Percentiles rank a stretch among this genome's conserved stretches.
Conservation (phyloP, 2,329 filamentous ascomycete species). For the Lomentospora prolificans region DNA sequence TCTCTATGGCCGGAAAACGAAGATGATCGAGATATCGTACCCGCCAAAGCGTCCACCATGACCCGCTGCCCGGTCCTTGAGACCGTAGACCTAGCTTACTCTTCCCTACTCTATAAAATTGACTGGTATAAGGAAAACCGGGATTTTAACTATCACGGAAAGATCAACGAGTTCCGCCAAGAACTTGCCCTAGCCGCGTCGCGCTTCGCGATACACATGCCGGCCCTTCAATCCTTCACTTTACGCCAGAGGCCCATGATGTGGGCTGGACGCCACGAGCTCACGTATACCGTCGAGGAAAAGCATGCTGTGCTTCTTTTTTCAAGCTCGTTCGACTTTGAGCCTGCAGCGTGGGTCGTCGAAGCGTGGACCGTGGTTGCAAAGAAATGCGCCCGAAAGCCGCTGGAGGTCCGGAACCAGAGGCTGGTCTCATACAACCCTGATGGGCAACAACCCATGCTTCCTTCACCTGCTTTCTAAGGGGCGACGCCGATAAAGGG, state of each 20-base stretch:
- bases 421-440: not conserved
- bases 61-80: slow-evolving; percentile 11
- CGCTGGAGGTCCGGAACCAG: not conserved
- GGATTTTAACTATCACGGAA: slow-evolving; percentile 14
- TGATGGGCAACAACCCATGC: not conserved
- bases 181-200: slow-evolving; percentile 14
- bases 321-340: slow-evolving; percentile 15
- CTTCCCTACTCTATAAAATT: slow-evolving; percentile 14
- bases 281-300: slow-evolving; percentile 12
- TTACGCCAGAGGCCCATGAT: slow-evolving; percentile 15
- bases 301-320: slow-evolving; percentile 9
- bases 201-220: slow-evolving; percentile 15
- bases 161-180: slow-evolving; percentile 14
- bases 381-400: slow-evolving; percentile 8
- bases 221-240: slow-evolving; percentile 13
- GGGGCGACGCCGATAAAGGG: slow-evolving; percentile 12
- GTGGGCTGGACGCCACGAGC: slow-evolving; percentile 16
- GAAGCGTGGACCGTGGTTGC: slow-evolving; percentile 16
- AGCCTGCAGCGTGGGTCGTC: slow-evolving; percentile 14
- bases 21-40: slow-evolving; percentile 11
- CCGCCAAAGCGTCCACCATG: slow-evolving; percentile 3
- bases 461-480: slow-evolving; percentile 4
- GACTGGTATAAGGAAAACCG: slow-evolving; percentile 14
- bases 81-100: slow-evolving; percentile 13
- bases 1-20: slow-evolving; percentile 12